These are phyloP conservation scores for Bipolaris oryzae DNA, from an alignment of 2,329 filamentous ascomycete genomes.

Conservation along the genomic window DNA sequence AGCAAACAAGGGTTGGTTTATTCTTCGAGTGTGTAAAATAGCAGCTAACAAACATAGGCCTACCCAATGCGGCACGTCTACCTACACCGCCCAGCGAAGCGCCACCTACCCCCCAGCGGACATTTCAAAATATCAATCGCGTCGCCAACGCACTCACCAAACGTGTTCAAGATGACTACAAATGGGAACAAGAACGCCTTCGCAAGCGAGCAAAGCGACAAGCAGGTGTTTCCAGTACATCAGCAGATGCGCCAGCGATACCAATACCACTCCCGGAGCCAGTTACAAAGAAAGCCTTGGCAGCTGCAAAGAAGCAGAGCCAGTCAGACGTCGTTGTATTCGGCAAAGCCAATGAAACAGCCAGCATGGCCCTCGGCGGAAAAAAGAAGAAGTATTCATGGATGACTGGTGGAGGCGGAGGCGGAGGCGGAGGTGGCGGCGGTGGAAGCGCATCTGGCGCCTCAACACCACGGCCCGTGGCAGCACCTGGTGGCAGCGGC, in stretches of 20 bases:
- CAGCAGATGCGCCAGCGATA: constrained; percentile 32
- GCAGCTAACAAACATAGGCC: constrained; percentile 29
- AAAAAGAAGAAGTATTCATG: constrained; percentile 74
- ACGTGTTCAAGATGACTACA: constrained; percentile 61
- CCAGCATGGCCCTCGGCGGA: constrained; percentile 75
- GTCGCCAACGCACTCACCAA: constrained; percentile 58
- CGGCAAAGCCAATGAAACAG: constrained; percentile 84
- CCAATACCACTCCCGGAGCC: constrained; percentile 49
- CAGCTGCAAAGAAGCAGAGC: constrained; percentile 73
- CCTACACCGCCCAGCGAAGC: constrained; percentile 56
- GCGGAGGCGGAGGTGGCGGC: constrained; percentile 51
- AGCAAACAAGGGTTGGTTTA: constrained; percentile 35
- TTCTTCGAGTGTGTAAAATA: neutral
- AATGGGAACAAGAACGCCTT: constrained; percentile 70
- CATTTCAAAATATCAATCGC: constrained; percentile 61
- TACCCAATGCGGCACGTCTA: constrained; percentile 49
- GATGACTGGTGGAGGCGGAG: constrained; percentile 64
- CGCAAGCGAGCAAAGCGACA: constrained; percentile 53
- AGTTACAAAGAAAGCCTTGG: constrained; percentile 86
- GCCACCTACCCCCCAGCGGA: constrained; percentile 57
- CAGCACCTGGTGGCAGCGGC: constrained; percentile 32
- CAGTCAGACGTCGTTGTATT: constrained; percentile 79
- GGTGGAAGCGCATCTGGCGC: constrained; percentile 40
- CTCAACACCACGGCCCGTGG: constrained; percentile 41
- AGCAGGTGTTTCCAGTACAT: constrained; percentile 33